Evolutionary conservation across 345 rosid genomes (phyloP).

Genomic region (Crucihimalaya himalaica): DNA sequence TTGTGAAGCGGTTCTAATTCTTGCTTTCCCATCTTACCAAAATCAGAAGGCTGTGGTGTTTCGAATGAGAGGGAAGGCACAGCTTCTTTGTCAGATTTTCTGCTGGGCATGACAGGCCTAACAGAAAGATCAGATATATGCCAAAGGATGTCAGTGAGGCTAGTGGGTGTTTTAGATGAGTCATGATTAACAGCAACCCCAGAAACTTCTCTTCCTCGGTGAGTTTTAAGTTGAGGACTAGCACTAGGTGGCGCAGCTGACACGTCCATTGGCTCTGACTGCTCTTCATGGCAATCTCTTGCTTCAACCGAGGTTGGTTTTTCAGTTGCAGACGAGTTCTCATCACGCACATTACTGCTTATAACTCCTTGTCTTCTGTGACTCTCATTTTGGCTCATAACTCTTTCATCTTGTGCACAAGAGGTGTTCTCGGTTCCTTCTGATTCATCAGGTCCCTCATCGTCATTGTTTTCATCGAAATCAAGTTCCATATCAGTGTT

Average conservation of each 20-base stretch:
- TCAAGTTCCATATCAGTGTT: constrained; percentile 98
- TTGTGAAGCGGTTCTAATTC: constrained; percentile 64
- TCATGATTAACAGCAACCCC: constrained; percentile 54
- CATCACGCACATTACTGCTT: constrained; percentile 46
- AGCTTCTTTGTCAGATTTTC: constrained; percentile 78
- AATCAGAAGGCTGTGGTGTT: constrained; percentile 69
- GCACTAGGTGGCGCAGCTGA: constrained; percentile 63
- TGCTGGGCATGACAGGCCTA: constrained; percentile 97
- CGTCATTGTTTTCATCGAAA: constrained; percentile 82
- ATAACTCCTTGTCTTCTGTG: constrained; percentile 46
- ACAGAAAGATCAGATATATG: constrained; percentile 95
- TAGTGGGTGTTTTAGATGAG: constrained; percentile 59
- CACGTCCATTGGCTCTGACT: constrained; percentile 59
- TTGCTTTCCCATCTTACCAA: constrained; percentile 74
- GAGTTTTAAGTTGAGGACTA: constrained; percentile 65
- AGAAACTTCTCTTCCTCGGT: constrained; percentile 57
- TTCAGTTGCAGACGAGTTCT: constrained; percentile 41
- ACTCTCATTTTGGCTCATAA: constrained; percentile 41
- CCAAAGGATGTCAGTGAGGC: constrained; percentile 75
- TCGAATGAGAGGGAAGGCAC: constrained; percentile 82
- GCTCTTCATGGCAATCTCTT: constrained; percentile 55
- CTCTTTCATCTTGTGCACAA: constrained; percentile 46
- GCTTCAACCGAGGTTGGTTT: constrained; percentile 54
- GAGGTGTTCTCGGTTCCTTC: constrained; percentile 59
- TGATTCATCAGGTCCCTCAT: constrained; percentile 73